Evolutionary conservation across 1,284 basidiomycete species (phyloP).

Genomic region (Tilletia indica): DNA sequence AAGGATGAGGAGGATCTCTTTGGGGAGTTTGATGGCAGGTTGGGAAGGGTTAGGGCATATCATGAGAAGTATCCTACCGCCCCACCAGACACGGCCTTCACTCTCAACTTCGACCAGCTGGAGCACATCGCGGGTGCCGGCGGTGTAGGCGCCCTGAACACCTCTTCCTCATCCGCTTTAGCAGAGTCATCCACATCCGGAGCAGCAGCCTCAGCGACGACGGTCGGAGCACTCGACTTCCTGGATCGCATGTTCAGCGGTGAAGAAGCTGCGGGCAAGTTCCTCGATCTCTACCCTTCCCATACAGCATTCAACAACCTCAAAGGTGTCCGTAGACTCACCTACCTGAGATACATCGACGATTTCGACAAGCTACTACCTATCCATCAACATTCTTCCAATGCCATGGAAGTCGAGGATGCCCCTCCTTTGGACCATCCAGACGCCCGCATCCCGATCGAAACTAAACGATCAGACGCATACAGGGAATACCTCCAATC

Average conservation of each 20-base stretch:
- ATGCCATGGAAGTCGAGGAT: conserved; percentile 61
- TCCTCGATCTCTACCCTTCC: conserved; percentile 85
- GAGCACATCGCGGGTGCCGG: conserved; percentile 31
- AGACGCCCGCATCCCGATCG: conserved; percentile 26
- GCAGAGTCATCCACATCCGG: conserved; percentile 22
- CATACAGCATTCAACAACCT: conserved; percentile 84
- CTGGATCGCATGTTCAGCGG: conserved; percentile 61
- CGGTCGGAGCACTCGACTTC: conserved; percentile 23
- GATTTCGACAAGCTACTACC: conserved; percentile 63
- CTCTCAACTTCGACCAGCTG: conserved; percentile 48
- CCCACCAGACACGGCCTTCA: conserved; percentile 58
- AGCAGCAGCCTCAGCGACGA: conserved; percentile 22
- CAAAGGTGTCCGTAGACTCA: conserved; percentile 72
- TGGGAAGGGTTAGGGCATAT: conserved; percentile 91
- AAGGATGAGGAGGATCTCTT: conserved; percentile 52
- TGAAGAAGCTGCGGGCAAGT: conserved; percentile 91
- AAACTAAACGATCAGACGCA: conserved; percentile 44
- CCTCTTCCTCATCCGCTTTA: conserved; percentile 1
- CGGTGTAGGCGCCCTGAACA: conserved; percentile 7
- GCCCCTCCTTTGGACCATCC: conserved; percentile 35
- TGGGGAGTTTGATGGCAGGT: conserved; percentile 76
- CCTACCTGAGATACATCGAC: conserved; percentile 79
- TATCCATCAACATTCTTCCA: conserved; percentile 21
- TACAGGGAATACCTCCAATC: conserved; percentile 44
- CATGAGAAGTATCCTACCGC: conserved; percentile 86